Percentiles rank a stretch among this genome's conserved stretches.
Evolutionary conservation across 202 grass and related monocot species (phyloP).

Genomic region (Setaria italica): DNA sequence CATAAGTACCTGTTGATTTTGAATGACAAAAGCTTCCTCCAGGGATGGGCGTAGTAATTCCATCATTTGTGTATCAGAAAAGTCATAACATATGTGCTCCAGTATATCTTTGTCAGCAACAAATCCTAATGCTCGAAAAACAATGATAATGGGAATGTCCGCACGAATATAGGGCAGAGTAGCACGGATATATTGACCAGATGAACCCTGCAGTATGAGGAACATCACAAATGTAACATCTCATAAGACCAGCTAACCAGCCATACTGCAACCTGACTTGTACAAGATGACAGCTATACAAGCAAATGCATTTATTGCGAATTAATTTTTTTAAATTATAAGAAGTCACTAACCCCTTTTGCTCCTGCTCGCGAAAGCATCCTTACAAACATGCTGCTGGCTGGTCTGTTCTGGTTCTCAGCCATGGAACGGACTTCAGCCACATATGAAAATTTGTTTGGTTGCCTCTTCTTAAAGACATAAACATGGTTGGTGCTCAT

Average conservation of each 20-base stretch:
- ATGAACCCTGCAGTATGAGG: conserved; percentile 72
- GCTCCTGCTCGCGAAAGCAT: conserved; percentile 96
- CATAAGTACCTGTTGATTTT: conserved; percentile 89
- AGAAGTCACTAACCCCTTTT: conserved; percentile 74
- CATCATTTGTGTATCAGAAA: conserved; percentile 99
- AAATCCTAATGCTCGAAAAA: conserved; percentile 95
- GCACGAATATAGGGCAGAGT: conserved; percentile 93
- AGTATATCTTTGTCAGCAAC: conserved; percentile 98
- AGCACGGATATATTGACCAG: conserved; percentile 96
- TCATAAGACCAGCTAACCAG: conserved; percentile 3
- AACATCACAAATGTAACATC: not conserved
- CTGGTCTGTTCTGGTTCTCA: conserved; percentile 92
- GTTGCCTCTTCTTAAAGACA: conserved; percentile 96
- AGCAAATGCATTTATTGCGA: conserved; percentile 11
- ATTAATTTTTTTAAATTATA: conserved; percentile 25
- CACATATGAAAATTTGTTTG: conserved; percentile 92
- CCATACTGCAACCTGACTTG: not conserved
- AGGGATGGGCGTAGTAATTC: conserved; percentile 88
- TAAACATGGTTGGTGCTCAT: conserved; percentile 98
- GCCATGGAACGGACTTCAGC: conserved; percentile 90
- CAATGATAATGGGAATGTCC: conserved; percentile 96
- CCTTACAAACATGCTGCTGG: conserved; percentile 98
- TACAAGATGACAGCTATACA: conserved; percentile 29
- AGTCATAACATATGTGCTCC: conserved; percentile 98
- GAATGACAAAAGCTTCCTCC: conserved; percentile 98